Conservation (phyloP, 176 grass and related monocot species). For the Triticum aestivum region IWGSC_CS_RefSeq_v2.1 NC_057800.1:403865965-403866464, state of each 20-base stretch:
- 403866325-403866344: constrained; percentile 40
- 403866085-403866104: constrained; percentile 24
- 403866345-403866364: constrained; percentile 44
- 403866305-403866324: constrained; percentile 17
- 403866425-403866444: constrained; percentile 42
- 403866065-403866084: constrained; percentile 36
- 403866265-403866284: constrained; percentile 36
- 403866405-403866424: constrained; percentile 38
- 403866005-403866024: constrained; percentile 34
- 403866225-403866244: constrained; percentile 51
- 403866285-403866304: constrained; percentile 40
- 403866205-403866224: constrained; percentile 29
- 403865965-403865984: constrained; percentile 36
- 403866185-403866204: constrained; percentile 21
- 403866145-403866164: constrained; percentile 52
- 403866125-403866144: constrained; percentile 34
- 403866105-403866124: constrained; percentile 38
- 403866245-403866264: constrained; percentile 46
- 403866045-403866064: constrained; percentile 24
- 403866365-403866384: background rate
- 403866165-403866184: constrained; percentile 30
- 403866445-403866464: constrained; percentile 52
- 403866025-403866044: constrained; percentile 31
- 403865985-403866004: constrained; percentile 30
- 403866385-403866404: constrained; percentile 40